phyloP scores from a whole-genome alignment of 345 rosid species.

The Gossypium stocksii region DNA sequence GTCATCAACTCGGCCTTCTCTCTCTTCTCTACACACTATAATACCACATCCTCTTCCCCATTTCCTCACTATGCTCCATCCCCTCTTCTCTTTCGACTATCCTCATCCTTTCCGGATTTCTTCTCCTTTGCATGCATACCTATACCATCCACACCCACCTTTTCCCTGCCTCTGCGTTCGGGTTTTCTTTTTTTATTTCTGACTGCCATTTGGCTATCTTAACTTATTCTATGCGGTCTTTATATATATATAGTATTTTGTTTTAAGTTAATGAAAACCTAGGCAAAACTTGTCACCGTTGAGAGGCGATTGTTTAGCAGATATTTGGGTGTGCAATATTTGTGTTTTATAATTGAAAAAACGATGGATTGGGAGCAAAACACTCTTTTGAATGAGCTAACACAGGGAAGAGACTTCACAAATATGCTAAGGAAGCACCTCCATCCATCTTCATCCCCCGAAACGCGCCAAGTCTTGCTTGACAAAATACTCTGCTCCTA shows the following conservation, averaged over 20 bases:
- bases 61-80: not conserved
- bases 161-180: not conserved
- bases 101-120: not conserved
- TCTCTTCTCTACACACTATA: not conserved
- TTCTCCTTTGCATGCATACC: not conserved
- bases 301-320: not conserved
- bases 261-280: not conserved
- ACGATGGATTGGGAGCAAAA: slow-evolving; percentile 29
- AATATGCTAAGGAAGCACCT: slow-evolving; percentile 48
- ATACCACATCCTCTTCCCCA: not conserved
- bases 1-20: slow-evolving; percentile 26
- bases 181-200: not conserved
- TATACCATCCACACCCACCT: too few species aligned
- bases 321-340: not conserved
- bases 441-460: slow-evolving; percentile 36
- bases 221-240: too few species aligned
- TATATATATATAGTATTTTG: not conserved
- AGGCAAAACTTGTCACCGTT: not conserved
- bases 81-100: slow-evolving; percentile 7
- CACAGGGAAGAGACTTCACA: slow-evolving; percentile 57
- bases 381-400: slow-evolving; percentile 47
- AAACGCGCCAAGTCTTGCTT: slow-evolving; percentile 38
- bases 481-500: slow-evolving; percentile 53
- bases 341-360: slow-evolving; percentile 1
- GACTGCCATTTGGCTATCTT: not conserved